Evolutionary conservation across 257 asterid genomes (phyloP).

Genomic region (Asclepias syriaca): DNA sequence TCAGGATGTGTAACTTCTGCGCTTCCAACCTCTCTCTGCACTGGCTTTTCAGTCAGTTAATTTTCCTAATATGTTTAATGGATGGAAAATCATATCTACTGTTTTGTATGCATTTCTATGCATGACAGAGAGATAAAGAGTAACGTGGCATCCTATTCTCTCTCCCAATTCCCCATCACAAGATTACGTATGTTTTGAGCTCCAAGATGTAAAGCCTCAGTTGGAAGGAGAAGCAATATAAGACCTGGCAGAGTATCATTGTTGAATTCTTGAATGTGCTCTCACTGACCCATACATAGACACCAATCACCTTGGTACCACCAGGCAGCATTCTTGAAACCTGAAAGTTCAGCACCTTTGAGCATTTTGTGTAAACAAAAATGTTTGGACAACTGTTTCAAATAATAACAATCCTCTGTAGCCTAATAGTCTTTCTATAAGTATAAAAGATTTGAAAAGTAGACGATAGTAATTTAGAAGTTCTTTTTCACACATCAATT

Average conservation of each 20-base stretch:
- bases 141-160: background rate
- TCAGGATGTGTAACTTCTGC: background rate
- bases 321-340: conserved; percentile 93
- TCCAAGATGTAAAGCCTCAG: conserved; percentile 5
- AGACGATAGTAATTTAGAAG: background rate
- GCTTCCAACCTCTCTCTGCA: background rate
- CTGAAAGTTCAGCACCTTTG: conserved; percentile 29
- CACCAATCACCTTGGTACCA: conserved; percentile 86
- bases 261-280: conserved; percentile 83
- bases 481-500: background rate
- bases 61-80: background rate
- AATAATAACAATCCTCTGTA: background rate
- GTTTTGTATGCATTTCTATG: background rate
- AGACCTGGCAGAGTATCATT: conserved; percentile 73
- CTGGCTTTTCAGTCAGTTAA: background rate
- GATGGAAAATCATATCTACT: background rate
- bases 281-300: conserved; percentile 77
- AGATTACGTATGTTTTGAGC: background rate
- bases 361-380: conserved; percentile 12
- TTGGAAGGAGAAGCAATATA: conserved; percentile 5
- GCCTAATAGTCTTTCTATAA: background rate
- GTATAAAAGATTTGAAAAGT: background rate
- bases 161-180: background rate
- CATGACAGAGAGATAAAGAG: background rate
- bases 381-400: background rate